A percentile compares a stretch with the other conserved stretches of the same genome.
phyloP scores from a whole-genome alignment of 1,284 basidiomycete genomes.

The Taiwanofungus camphoratus region DNA sequence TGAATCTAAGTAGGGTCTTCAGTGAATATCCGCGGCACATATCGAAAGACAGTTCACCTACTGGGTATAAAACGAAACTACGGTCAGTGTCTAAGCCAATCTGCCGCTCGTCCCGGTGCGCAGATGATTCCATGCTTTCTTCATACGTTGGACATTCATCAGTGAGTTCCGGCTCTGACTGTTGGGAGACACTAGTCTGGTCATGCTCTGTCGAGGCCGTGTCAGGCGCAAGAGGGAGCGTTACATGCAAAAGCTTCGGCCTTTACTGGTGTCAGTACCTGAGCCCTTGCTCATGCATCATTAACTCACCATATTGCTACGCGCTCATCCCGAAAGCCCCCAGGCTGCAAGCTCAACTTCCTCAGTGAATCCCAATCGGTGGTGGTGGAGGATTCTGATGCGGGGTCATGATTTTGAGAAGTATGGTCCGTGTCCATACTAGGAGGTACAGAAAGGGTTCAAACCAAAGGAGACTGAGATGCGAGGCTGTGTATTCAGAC shows the following conservation, averaged over 20 bases:
- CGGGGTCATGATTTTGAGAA: too few relatives aligned
- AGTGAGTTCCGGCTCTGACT: conserved; percentile 6
- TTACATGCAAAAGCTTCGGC: conserved; percentile 41
- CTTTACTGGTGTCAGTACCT: conserved; percentile 27
- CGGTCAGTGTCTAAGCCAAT: conserved; percentile 83
- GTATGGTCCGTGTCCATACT: too few relatives aligned
- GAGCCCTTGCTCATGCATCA: conserved; percentile 17
- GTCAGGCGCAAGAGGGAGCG: neutral
- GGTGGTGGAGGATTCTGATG: neutral
- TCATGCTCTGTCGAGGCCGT: neutral
- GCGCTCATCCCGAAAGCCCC: conserved; percentile 58
- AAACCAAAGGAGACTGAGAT: too few relatives aligned
- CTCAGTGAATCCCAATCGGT: conserved; percentile 47
- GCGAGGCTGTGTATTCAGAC: too few relatives aligned
- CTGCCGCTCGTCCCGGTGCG: conserved; percentile 79
- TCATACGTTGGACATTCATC: neutral
- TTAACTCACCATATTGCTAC: conserved; percentile 50
- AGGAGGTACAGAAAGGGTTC: too few relatives aligned
- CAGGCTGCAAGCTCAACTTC: conserved; percentile 44
- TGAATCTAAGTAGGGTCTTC: too few relatives aligned
- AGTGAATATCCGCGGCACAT: too few relatives aligned
- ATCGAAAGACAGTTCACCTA: conserved; percentile 54
- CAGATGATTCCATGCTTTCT: conserved; percentile 11
- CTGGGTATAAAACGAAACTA: conserved; percentile 85
- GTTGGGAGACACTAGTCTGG: neutral